Conservation (phyloP, 352 stramenopile species). For the Phytophthora fragariae region DNA sequence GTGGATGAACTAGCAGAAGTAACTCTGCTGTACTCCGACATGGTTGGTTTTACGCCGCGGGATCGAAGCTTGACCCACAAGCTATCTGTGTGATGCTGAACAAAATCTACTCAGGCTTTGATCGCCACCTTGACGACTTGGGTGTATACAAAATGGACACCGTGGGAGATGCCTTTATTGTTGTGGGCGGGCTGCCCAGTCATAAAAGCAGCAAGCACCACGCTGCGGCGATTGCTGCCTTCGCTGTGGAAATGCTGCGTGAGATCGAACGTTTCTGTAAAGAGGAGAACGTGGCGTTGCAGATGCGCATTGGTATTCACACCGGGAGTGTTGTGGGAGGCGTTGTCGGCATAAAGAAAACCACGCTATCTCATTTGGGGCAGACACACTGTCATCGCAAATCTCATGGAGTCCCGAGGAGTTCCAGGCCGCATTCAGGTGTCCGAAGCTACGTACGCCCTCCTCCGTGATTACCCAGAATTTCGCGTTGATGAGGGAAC, state of each 20-base stretch:
- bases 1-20: constrained; percentile 86
- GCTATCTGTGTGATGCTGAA: constrained; percentile 86
- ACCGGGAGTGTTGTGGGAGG: constrained; percentile 84
- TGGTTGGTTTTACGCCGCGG: constrained; percentile 84
- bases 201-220: constrained; percentile 81
- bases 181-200: constrained; percentile 73
- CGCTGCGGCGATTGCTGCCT: constrained; percentile 75
- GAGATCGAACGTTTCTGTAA: constrained; percentile 83
- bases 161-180: constrained; percentile 87
- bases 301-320: constrained; percentile 90
- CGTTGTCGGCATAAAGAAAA: constrained; percentile 88
- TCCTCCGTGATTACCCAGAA: constrained; percentile 58
- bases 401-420: constrained; percentile 80
- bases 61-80: constrained; percentile 59
- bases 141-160: constrained; percentile 92
- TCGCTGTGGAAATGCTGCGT: constrained; percentile 87
- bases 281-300: constrained; percentile 67
- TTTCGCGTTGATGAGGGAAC: constrained; percentile 61
- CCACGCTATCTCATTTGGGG: constrained; percentile 89
- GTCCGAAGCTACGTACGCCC: constrained; percentile 66
- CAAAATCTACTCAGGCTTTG: constrained; percentile 84
- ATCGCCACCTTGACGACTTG: constrained; percentile 80
- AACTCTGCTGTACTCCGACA: constrained; percentile 87
- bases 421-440: constrained; percentile 66
- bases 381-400: constrained; percentile 79